Conservation (phyloP, 192 early-diverging fungal species). For the Backusella parvicylindrica region DNA sequence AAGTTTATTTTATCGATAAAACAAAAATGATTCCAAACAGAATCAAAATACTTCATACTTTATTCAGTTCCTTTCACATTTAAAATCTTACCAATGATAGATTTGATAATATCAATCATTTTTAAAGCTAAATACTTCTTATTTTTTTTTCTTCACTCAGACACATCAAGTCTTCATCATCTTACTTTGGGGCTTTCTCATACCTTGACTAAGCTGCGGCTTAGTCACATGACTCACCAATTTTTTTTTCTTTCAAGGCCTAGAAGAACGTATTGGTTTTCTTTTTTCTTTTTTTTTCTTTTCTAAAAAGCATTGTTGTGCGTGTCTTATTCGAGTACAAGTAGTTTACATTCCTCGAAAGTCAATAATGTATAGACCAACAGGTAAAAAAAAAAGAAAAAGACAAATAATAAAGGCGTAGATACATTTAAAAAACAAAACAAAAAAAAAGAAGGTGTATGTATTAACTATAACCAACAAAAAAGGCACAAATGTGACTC, state of each 20-base stretch:
- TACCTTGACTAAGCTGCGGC: neutral
- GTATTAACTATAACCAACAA: neutral
- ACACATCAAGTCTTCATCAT: neutral
- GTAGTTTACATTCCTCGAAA: neutral
- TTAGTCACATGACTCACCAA: neutral
- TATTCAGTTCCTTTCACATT: too few relatives aligned
- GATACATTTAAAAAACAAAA: neutral
- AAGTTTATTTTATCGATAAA: too few relatives aligned
- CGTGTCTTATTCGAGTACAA: neutral
- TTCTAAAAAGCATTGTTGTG: neutral
- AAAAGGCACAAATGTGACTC: conserved; percentile 22
- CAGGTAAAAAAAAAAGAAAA: neutral
- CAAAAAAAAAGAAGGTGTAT: neutral
- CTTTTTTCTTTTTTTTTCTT: neutral
- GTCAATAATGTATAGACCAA: conserved; percentile 11
- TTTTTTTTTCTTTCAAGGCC: neutral
- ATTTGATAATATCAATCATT: neutral
- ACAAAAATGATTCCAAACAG: too few relatives aligned
- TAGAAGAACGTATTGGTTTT: neutral
- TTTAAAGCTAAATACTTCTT: too few relatives aligned
- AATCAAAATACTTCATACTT: too few relatives aligned
- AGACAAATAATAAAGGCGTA: neutral
- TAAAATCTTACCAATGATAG: too few relatives aligned
- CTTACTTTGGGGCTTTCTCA: neutral
- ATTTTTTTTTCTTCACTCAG: too few relatives aligned